Conservation (phyloP, 1,139 yeast species). For the Nakaseomyces uthaithaninus region DNA sequence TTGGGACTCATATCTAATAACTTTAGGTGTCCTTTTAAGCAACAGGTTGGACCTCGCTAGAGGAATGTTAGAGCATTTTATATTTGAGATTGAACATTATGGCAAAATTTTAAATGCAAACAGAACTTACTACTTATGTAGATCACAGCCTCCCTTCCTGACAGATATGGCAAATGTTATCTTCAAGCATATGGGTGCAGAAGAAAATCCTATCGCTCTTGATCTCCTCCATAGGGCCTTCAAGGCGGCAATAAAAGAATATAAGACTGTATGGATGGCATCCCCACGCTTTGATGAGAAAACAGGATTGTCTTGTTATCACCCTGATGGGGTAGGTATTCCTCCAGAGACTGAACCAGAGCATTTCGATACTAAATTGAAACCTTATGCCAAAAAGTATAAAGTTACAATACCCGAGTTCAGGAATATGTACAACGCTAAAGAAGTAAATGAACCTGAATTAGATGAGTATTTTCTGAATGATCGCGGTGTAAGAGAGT, state of each 20-base stretch:
- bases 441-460: conserved; percentile 60
- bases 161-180: conserved; percentile 85
- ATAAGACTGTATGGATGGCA: conserved; percentile 69
- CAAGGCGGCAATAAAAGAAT: conserved; percentile 80
- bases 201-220: conserved; percentile 38
- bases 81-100: conserved; percentile 81
- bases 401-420: conserved; percentile 59
- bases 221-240: conserved; percentile 60
- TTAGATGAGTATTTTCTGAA: conserved; percentile 84
- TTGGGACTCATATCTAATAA: conserved; percentile 95
- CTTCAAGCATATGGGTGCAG: conserved; percentile 49
- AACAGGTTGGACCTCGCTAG: conserved; percentile 64
- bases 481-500: conserved; percentile 92
- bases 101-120: conserved; percentile 94
- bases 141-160: conserved; percentile 97
- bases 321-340: conserved; percentile 82
- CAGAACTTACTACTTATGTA: conserved; percentile 79
- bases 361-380: conserved; percentile 69
- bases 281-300: conserved; percentile 62
- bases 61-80: conserved; percentile 90
- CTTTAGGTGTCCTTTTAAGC: conserved; percentile 62
- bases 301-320: conserved; percentile 86
- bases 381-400: conserved; percentile 62
- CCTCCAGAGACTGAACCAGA: conserved; percentile 96
- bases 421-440: conserved; percentile 58